These are phyloP conservation scores for Ascochyta rabiei DNA, from an alignment of 2,329 filamentous ascomycete genomes.

Conservation along the genomic window DNA sequence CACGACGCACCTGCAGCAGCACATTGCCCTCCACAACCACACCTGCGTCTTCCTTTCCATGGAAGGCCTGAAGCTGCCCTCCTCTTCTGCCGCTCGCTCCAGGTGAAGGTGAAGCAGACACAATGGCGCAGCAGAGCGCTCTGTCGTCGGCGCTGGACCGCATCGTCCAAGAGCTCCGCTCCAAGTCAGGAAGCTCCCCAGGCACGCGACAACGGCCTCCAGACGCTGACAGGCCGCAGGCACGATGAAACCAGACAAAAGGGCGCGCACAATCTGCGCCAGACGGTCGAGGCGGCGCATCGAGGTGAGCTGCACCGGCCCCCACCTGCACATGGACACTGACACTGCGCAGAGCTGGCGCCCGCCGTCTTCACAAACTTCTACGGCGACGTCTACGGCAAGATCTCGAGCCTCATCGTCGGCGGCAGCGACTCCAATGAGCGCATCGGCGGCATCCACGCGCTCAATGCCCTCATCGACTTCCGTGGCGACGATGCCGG, in stretches of 20 bases:
- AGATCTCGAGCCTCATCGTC: constrained; percentile 75
- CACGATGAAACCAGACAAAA: constrained; percentile 54
- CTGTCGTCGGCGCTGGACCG: constrained; percentile 54
- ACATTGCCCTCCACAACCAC: not conserved
- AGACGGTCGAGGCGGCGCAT: constrained; percentile 53
- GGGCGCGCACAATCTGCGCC: constrained; percentile 51
- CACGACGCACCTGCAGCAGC: not conserved
- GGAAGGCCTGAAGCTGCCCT: constrained; percentile 33
- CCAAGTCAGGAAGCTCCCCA: constrained; percentile 52
- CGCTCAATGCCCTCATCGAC: constrained; percentile 90
- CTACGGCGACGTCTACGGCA: constrained; percentile 69
- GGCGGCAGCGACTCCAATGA: constrained; percentile 87
- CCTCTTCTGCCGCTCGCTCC: constrained; percentile 38
- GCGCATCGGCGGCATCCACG: constrained; percentile 88
- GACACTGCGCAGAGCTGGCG: constrained; percentile 67
- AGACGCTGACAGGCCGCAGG: constrained; percentile 37
- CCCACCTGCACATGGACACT: constrained; percentile 30
- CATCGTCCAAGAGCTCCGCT: constrained; percentile 63
- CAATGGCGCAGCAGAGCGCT: constrained; percentile 45
- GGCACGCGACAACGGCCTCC: not conserved
- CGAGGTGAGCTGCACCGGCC: constrained; percentile 47
- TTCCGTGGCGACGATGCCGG: constrained; percentile 95
- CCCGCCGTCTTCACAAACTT: constrained; percentile 78
- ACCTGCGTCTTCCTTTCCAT: constrained; percentile 37
- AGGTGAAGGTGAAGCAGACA: constrained; percentile 47